Evolutionary conservation across 495 filamentous ascomycete genomes (phyloP).

Genomic region (Penicillium riverlandense): DNA sequence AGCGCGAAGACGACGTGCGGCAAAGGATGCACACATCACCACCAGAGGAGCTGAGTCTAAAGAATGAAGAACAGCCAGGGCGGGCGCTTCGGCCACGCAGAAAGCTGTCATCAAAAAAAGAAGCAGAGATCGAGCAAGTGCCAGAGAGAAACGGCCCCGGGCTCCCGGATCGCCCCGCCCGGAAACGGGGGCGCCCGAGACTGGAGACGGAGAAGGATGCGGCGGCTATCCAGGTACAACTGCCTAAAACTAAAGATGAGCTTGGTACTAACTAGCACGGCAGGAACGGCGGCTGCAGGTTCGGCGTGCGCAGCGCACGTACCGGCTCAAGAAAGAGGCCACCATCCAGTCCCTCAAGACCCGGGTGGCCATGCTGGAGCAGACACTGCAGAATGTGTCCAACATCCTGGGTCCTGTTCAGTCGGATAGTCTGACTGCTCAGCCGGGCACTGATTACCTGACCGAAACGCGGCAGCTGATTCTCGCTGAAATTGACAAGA

Average conservation of each 20-base stretch:
- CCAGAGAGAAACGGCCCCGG: neutral
- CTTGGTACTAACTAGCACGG: neutral
- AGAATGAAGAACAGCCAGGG: conserved; percentile 1
- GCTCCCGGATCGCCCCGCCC: conserved; percentile 7
- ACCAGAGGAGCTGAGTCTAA: neutral
- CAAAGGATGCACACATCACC: too few species aligned
- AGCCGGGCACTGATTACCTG: neutral
- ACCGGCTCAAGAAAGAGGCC: conserved; percentile 76
- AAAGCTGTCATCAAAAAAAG: neutral
- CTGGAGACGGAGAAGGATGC: conserved; percentile 16
- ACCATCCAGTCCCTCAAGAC: conserved; percentile 66
- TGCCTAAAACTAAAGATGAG: neutral
- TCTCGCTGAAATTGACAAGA: conserved; percentile 11
- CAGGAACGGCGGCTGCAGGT: conserved; percentile 71
- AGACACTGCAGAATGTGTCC: conserved; percentile 63
- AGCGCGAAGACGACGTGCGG: too few species aligned
- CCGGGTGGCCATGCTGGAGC: conserved; percentile 60
- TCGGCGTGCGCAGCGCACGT: conserved; percentile 77
- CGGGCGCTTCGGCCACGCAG: conserved; percentile 1
- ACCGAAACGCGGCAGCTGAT: conserved; percentile 9
- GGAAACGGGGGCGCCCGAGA: conserved; percentile 22
- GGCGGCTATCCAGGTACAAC: conserved; percentile 16
- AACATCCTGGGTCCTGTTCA: conserved; percentile 42
- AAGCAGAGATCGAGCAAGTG: conserved; percentile 4
- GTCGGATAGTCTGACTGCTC: neutral